phyloP scores from a whole-genome alignment of 208 protist genomes.

The Crithidia brevicula region DNA sequence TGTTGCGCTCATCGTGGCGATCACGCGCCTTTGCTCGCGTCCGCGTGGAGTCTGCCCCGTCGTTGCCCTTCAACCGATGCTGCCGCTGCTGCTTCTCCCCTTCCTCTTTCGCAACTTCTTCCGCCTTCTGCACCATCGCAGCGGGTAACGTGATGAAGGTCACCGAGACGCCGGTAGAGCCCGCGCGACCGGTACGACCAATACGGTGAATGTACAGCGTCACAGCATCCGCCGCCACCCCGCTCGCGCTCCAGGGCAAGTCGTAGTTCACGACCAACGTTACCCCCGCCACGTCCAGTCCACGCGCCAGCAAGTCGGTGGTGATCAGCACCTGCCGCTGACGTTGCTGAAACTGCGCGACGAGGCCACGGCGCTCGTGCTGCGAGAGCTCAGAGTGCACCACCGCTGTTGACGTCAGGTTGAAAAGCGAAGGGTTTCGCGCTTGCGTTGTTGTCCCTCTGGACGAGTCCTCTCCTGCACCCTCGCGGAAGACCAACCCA shows the following conservation, averaged over 20 bases:
- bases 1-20: no score
- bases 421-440: constrained; percentile 19
- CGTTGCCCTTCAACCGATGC: background rate
- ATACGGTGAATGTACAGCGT: constrained; percentile 97
- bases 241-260: constrained; percentile 71
- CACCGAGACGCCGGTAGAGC: constrained; percentile 84
- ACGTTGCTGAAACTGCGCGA: constrained; percentile 94
- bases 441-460: background rate
- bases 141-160: constrained; percentile 91
- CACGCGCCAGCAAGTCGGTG: constrained; percentile 96
- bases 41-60: no score
- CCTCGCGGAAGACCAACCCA: constrained; percentile 20
- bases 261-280: constrained; percentile 99
- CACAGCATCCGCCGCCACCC: constrained; percentile 45
- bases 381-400: constrained; percentile 86
- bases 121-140: constrained; percentile 38
- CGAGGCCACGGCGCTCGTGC: constrained; percentile 93
- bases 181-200: constrained; percentile 92
- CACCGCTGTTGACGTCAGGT: constrained; percentile 67
- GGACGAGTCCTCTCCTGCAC: background rate
- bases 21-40: no score
- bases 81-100: background rate
- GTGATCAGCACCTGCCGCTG: constrained; percentile 97
- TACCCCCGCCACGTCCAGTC: constrained; percentile 96
- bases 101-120: constrained; percentile 23